phyloP scores from a whole-genome alignment of 139 green algal genomes.

The Yamagishiella unicocca region DNA sequence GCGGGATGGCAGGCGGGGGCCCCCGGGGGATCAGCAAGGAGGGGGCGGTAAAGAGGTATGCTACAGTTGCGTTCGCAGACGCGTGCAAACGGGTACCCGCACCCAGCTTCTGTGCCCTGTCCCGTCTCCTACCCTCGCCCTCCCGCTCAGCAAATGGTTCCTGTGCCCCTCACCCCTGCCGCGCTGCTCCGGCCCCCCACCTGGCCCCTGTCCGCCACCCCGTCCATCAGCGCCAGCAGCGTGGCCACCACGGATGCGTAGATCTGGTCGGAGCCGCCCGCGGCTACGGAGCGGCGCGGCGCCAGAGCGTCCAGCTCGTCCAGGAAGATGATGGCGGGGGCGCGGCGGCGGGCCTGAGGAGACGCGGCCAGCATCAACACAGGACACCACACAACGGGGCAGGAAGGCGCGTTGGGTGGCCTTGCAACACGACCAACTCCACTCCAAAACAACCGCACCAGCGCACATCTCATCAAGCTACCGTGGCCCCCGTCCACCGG shows the following conservation, averaged over 20 bases:
- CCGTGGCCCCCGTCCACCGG: too few relatives aligned
- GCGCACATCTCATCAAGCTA: too few relatives aligned
- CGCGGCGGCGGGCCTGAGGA: conserved; percentile 62
- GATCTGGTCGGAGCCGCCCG: conserved; percentile 73
- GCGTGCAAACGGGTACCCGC: not conserved
- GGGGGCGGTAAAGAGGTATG: too few relatives aligned
- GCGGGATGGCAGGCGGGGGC: not conserved
- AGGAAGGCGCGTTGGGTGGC: too few relatives aligned
- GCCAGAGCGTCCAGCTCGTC: conserved; percentile 92
- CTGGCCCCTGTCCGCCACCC: conserved; percentile 72
- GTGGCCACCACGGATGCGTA: conserved; percentile 91
- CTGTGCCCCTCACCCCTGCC: too few relatives aligned
- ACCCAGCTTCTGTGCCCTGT: not conserved
- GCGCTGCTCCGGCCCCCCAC: too few relatives aligned
- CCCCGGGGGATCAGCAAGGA: not conserved
- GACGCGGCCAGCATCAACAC: not conserved
- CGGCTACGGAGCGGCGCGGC: conserved; percentile 53
- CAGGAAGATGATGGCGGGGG: conserved; percentile 92
- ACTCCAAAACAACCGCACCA: too few relatives aligned
- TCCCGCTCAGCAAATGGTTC: too few relatives aligned
- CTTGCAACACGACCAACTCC: too few relatives aligned
- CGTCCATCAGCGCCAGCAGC: conserved; percentile 92
- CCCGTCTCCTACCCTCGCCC: too few relatives aligned
- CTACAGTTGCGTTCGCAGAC: too few relatives aligned
- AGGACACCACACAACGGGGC: not conserved